Conservation (phyloP, 2,329 filamentous ascomycete species). For the Monilinia polystroma region DNA sequence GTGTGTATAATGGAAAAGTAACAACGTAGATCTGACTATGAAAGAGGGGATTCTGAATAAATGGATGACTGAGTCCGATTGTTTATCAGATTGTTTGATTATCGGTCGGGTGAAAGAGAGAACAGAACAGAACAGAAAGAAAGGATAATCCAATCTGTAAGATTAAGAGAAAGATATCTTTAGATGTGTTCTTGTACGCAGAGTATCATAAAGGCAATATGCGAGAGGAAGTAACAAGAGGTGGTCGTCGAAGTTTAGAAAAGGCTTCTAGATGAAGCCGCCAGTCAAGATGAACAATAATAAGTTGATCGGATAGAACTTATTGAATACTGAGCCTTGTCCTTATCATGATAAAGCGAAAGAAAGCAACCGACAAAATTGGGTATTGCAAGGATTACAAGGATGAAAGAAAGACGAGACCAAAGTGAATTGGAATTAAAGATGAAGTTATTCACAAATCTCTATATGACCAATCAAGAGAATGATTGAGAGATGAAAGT, state of each 20-base stretch:
- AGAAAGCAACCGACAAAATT: no score
- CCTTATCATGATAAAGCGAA: not conserved
- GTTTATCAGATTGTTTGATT: not conserved
- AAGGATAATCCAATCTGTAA: not conserved
- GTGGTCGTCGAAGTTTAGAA: not conserved
- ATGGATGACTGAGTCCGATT: no score
- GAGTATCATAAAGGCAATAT: not conserved
- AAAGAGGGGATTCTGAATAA: not conserved
- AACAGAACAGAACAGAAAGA: no score
- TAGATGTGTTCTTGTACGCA: not conserved
- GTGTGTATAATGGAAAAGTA: not conserved
- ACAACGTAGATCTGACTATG: not conserved
- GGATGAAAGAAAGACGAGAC: no score
- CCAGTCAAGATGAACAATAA: no score
- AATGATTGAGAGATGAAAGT: no score
- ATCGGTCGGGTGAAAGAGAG: not conserved
- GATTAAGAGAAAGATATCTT: not conserved
- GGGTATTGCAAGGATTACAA: no score
- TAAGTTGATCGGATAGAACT: not conserved
- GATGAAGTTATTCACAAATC: no score
- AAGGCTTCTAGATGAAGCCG: no score
- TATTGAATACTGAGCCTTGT: not conserved
- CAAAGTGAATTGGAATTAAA: no score
- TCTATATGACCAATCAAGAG: no score
- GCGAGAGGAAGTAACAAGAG: not conserved